Base-by-base conservation (phyloP, 2,329 filamentous ascomycete genomes). In the Clarireedia hainanense region DNA sequence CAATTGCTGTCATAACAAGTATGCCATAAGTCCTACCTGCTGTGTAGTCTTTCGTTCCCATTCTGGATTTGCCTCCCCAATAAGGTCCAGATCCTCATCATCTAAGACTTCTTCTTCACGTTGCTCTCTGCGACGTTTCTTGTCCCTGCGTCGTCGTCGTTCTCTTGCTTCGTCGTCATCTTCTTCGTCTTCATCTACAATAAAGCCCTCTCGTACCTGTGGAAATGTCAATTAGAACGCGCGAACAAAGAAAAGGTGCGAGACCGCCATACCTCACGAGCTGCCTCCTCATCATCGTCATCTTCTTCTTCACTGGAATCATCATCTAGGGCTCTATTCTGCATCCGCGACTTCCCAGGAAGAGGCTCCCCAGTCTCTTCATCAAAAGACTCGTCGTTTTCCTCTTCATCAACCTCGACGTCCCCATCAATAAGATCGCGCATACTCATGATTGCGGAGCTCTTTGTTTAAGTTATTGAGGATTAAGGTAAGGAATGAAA, bases 61-160 rank as follows among this genome's bases (percentile, higher is more conserved):
- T 60, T 85, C 86, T 1, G 85, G 85, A 61, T 85, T 83, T 61
- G 85, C 84, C 69, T 95, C 88, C 51, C 91, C 91, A 64, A 99
- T 96, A 55, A 99, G 78, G 69, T 97, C 94, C 57, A 99, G 74
- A 77, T 99, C 94, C 70, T 99, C 94, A 63, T 96, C 92, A 64
- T 97, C 94, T 7, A 99, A 81, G 58, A 76, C 77, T 58, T 89
- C 88, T 59, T 92, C 91, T 68, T 95, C 90, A 60, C 89, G 85
- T 67, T 89, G 88, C 68, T 95, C 88, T 58, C 83, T 80, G 57
- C 83, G 76, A 66, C 89, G 84, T 63, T 89, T 85, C 75, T 94
- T 95, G 71, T 83, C 83, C 68, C 84, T 83, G 70, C 87, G 86
- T 61, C 81, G 76, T 39, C 82, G 60, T 67, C 74, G 58, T 74